phyloP scores from a whole-genome alignment of 768 basidiomycete species.

The Leccinum broughii region DNA sequence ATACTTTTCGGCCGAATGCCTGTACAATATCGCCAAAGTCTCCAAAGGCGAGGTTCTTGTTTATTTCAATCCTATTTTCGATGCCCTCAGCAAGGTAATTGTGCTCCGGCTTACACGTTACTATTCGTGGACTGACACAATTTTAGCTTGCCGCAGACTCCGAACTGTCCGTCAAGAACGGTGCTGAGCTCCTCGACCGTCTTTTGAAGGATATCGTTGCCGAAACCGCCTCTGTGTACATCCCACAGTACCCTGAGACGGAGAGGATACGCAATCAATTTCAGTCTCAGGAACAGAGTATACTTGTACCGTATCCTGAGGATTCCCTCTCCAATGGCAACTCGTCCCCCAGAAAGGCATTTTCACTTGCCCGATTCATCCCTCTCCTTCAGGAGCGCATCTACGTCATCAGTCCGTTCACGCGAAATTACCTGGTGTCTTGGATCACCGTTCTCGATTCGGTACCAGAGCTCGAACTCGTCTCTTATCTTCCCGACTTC shows the following conservation, averaged over 20 bases:
- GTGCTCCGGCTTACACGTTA: neutral
- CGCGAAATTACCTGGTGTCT: constrained; percentile 92
- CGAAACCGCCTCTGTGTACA: constrained; percentile 93
- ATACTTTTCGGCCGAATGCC: constrained; percentile 96
- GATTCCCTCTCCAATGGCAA: constrained; percentile 32
- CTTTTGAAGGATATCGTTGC: constrained; percentile 98
- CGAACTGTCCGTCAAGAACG: constrained; percentile 95
- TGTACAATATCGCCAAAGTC: constrained; percentile 98
- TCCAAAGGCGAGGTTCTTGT: constrained; percentile 96
- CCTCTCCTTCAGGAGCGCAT: constrained; percentile 92
- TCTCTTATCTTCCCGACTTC: constrained; percentile 93
- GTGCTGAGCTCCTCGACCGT: constrained; percentile 93
- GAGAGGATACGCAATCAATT: constrained; percentile 55
- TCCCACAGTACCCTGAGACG: constrained; percentile 83
- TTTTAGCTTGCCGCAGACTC: constrained; percentile 91
- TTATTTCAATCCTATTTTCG: constrained; percentile 98
- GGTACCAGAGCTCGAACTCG: constrained; percentile 93
- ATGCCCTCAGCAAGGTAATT: constrained; percentile 91
- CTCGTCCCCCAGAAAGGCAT: constrained; percentile 64
- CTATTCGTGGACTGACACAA: constrained; percentile 11
- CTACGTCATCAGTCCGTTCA: constrained; percentile 93
- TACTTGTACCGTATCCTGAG: constrained; percentile 67
- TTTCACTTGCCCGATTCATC: constrained; percentile 93
- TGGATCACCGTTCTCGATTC: constrained; percentile 97
- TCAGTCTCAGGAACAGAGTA: constrained; percentile 48